Evolutionary conservation across 768 basidiomycete genomes (phyloP), one percentile per base, ranked within the genome.

Genomic region (Boletus bicolor): DNA sequence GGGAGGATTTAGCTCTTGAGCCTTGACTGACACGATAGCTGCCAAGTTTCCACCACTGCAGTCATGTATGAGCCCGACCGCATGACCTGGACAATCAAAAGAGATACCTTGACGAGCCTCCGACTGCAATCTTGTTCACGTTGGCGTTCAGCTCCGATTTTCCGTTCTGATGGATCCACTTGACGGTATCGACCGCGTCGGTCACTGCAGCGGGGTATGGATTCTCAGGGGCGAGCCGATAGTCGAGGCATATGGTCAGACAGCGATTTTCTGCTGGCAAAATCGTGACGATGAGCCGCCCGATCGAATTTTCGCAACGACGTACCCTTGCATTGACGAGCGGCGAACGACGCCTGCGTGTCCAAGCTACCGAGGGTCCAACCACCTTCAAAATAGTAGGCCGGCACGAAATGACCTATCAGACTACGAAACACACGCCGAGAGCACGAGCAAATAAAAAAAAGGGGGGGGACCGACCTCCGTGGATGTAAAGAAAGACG

Each of bases 161-260:
- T 2, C 82, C 87, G 21, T 83, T 65, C 30, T 66, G 62, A 53
- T 79, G 62, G 4, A 86, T 78, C 85, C 87, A 90, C 43, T 79
- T 68, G 3, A 90, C 72, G 4, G 86, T 74, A 39, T 86, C 85
- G n/a, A 87, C 65, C 0, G 86, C 82, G 61, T 89, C 88, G 24
- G 86, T 81, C 0, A 88, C 83, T 0, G 87, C 87, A 3, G 83
- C 80, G 4, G 88, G 89, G 58, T 87, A 89, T 7, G 80, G 80
- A 53, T 84, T 55, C 61, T 91, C 89, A 0, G 89, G 89, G 0
- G 82, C 86, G 10, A 89, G 77, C 4, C 87, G 82, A 63, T 90
- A 89, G 63, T 87, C 82, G 15, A 90, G 85, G 4, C 82, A 81
- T 4, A 87, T 69, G 2, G 85, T 82, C 4, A 89, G 79, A 56